Evolutionary conservation across 129 eudicot genomes (phyloP), one percentile per base, ranked within the genome.

Genomic region (Flaveria trinervia): DNA sequence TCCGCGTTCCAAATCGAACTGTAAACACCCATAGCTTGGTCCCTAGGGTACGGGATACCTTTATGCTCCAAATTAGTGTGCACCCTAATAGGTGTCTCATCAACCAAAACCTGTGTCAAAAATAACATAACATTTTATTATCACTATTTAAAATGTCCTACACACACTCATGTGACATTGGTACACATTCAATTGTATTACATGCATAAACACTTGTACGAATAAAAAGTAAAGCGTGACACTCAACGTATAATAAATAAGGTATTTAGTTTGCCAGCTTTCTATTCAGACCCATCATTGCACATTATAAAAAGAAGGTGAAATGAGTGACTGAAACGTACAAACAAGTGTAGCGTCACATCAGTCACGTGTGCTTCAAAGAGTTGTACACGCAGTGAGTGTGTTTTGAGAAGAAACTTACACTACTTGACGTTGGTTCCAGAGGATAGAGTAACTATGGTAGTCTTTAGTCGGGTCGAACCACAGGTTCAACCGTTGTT

Each of bases 1-100:
- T 93, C 98, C 0, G 98, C 98, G 72, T 93, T 93, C 98, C 98
- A 93, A 26, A 93, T 93, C 4, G 98, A 93, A 76, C 98, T 93
- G 68, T 93, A 93, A 13, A 93, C 97, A 26, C 97, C 97, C 98
- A 93, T 93, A 14, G 97, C 76, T 73, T 93, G 98, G 57, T 90
- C 96, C 71, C 81, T 93, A 0, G 98, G 98, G 74, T 49, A 93
- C 17, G 98, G 97, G 36, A 93, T 80, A 0, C 98, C 98, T 60
- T 77, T 90, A 84, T 90, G 96, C 36, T 93, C 98, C 70, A 93
- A 55, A 74, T 93, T 93, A 1, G 91, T 72, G 84, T 93, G 97
- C 36, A 90, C 97, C 8, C 98, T 77, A 0, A 93, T 85, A 0
- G 98, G 98, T 0, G 97, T 93, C 51, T 90, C 96, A 49, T 93